These are phyloP conservation scores for Pseudofabraea citricarpa DNA, from an alignment of 2,329 filamentous ascomycete species.

Conservation along the genomic window DNA sequence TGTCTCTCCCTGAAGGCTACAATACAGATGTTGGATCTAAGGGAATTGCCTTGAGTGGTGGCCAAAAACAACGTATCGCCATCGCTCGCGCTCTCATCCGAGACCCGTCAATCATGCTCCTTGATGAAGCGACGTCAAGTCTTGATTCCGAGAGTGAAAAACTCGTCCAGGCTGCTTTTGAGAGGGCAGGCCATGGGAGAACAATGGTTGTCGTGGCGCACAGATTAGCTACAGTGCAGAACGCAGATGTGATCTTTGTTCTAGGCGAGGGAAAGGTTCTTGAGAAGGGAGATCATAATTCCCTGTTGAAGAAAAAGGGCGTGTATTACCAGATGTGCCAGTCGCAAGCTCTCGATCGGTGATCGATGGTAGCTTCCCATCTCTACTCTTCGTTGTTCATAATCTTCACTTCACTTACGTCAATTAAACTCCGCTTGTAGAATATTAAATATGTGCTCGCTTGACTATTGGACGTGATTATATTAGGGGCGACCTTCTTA, in stretches of 20 bases:
- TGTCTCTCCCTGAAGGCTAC: slow-evolving; percentile 45
- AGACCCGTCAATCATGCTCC: slow-evolving; percentile 44
- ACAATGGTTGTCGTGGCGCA: slow-evolving; percentile 74
- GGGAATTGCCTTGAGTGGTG: slow-evolving; percentile 44
- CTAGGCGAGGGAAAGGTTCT: slow-evolving; percentile 4
- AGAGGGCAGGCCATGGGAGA: slow-evolving; percentile 55
- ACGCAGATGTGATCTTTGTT: slow-evolving; percentile 47
- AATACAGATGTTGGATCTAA: slow-evolving; percentile 41
- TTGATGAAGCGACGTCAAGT: slow-evolving; percentile 55
- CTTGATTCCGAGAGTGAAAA: slow-evolving; percentile 51
- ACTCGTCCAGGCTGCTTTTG: slow-evolving; percentile 57
- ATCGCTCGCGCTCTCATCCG: slow-evolving; percentile 51
- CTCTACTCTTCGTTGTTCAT: too few species aligned
- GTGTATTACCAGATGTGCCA: slow-evolving; percentile 7
- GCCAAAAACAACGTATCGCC: slow-evolving; percentile 50
- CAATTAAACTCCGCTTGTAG: too few species aligned
- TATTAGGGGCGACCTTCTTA: too few species aligned
- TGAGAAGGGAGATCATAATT: slow-evolving; percentile 3
- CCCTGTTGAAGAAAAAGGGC: slow-evolving; percentile 2
- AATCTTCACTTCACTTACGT: too few species aligned
- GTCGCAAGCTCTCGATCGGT: slow-evolving; percentile 1
- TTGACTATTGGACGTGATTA: too few species aligned
- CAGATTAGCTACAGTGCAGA: slow-evolving; percentile 67
- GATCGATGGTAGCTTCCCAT: too few species aligned
- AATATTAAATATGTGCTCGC: too few species aligned